Evolutionary conservation across 1,284 basidiomycete genomes (phyloP), one percentile per base, ranked within the genome.

Genomic region (Moesziomyces sp.): DNA sequence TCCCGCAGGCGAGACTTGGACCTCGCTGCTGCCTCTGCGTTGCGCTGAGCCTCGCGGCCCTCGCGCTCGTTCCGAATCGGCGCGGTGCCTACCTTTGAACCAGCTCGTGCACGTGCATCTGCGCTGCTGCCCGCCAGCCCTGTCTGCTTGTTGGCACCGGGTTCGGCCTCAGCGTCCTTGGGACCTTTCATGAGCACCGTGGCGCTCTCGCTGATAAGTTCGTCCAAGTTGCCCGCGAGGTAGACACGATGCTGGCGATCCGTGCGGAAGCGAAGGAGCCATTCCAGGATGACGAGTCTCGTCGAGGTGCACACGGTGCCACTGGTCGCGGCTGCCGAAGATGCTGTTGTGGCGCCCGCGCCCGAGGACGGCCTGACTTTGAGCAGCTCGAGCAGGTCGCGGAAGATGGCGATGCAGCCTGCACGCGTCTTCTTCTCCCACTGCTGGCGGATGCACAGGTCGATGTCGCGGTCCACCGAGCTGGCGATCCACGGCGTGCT

Each of bases 161-260:
- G 4, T 13, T 46, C 58, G 11, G 52, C 56, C 24, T 48, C 60
- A 1, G 60, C n/a, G 2, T 72, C 71, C 42, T 16, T 52, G 4
- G 70, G 64, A 9, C 66, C 73, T 26, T 61, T 60, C 53, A 61
- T 62, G 13, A 76, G 73, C 5, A 71, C 52, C 16, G 46, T 14
- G 23, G 64, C 69, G 40, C 65, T 63, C 2, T 53, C 57, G 14
- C 45, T 24, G 40, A 69, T 78, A 35, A 87, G 85, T 35, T 88
- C 85, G 56, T 86, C 85, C 30, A 86, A 63, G 47, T 88, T 85
- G 26, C 81, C 80, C 19, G 85, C 80, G 66, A 92, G 91, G 83
- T 92, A 97, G 43, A 99, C 84, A 16, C 91, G 88, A 83, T 99
- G 97, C 78, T 94, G 92, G 3, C 93, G 89, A 82, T 97, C 95